A percentile compares a stretch with the other conserved stretches of the same genome.
Conservation (phyloP, 306 rosid species). For the Calophaca sinica region DNA sequence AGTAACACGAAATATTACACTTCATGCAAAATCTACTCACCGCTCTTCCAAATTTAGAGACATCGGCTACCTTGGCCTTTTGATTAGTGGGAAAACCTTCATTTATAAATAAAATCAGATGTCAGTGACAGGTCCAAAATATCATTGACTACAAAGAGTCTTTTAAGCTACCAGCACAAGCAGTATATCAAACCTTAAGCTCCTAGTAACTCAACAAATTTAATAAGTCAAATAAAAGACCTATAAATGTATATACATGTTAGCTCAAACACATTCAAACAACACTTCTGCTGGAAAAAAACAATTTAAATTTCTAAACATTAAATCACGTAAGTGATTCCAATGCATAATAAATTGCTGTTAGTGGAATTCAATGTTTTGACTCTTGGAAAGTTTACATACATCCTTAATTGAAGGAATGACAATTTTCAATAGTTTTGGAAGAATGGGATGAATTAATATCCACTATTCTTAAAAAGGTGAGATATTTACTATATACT, state of each 20-base stretch:
- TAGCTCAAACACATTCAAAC: conserved; percentile 34
- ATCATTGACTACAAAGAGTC: not conserved
- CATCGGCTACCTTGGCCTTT: conserved; percentile 71
- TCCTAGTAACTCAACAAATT: conserved; percentile 31
- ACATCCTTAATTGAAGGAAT: conserved; percentile 1
- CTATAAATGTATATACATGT: not conserved
- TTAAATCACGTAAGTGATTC: not conserved
- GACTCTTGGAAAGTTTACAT: not conserved
- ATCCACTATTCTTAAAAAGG: conserved; percentile 3
- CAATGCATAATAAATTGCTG: not conserved
- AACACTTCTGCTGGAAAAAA: not conserved
- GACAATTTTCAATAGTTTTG: not conserved
- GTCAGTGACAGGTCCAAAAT: conserved; percentile 28
- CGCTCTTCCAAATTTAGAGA: conserved; percentile 72
- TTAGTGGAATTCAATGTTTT: not conserved
- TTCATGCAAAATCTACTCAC: conserved; percentile 59
- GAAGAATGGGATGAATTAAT: not conserved
- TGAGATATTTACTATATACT: not conserved
- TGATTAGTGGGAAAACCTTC: conserved; percentile 67
- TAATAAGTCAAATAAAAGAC: conserved; percentile 10
- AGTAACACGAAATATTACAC: not conserved
- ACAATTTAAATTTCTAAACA: not conserved
- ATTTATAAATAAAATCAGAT: conserved; percentile 33
- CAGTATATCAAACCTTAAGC: conserved; percentile 37
- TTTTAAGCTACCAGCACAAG: conserved; percentile 2